Conservation (phyloP, 78 protist genomes). For the slime mould (Dictyostelium discoideum) region dicty_2.7 NC_007090.3:5389001-5389500, state of each 20-base stretch:
- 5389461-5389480: background rate
- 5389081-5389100: background rate
- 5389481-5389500: background rate
- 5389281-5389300: background rate
- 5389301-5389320: background rate
- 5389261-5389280: background rate
- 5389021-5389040: background rate
- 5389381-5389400: background rate
- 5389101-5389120: background rate
- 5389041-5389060: background rate
- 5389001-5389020: background rate
- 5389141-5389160: background rate
- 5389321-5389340: background rate
- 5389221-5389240: background rate
- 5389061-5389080: background rate
- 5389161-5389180: background rate
- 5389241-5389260: background rate
- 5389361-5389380: background rate
- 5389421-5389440: background rate
- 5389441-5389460: background rate
- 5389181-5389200: constrained; percentile 5
- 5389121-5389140: background rate
- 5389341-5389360: background rate
- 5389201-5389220: background rate
- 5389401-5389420: background rate